A percentile compares a stretch with the other conserved stretches of the same genome.
These are phyloP conservation scores for Pseudogymnoascus destructans DNA, from an alignment of 2,329 filamentous ascomycete genomes.

Conservation along the genomic window DNA sequence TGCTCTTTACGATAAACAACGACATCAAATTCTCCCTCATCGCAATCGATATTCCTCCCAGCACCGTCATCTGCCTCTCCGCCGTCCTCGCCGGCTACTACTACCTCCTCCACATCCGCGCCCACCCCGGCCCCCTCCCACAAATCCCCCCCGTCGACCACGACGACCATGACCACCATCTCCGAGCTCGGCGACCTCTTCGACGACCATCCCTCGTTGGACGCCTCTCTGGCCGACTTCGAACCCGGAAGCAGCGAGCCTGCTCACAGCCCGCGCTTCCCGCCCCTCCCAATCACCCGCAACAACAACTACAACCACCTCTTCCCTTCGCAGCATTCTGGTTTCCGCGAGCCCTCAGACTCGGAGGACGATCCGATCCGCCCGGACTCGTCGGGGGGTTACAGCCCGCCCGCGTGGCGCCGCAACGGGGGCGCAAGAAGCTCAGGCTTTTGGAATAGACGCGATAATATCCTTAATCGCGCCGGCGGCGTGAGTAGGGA, in stretches of 20 bases:
- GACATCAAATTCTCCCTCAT: conserved; percentile 24
- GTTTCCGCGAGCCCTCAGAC: conserved; percentile 40
- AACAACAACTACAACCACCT: conserved; percentile 15
- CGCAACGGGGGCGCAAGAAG: conserved; percentile 30
- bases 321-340: conserved; percentile 46
- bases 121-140: conserved; percentile 15
- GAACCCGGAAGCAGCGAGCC: conserved; percentile 35
- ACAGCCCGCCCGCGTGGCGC: conserved; percentile 54
- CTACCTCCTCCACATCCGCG: conserved; percentile 23
- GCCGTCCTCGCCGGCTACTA: conserved; percentile 22
- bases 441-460: conserved; percentile 36
- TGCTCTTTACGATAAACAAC: conserved; percentile 20
- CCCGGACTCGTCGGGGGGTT: conserved; percentile 37
- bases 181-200: conserved; percentile 36
- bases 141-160: neutral
- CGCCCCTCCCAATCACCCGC: neutral
- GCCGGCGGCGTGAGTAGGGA: conserved; percentile 39
- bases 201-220: conserved; percentile 45
- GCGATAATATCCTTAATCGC: conserved; percentile 36
- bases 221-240: conserved; percentile 49
- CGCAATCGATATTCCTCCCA: conserved; percentile 23
- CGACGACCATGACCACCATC: conserved; percentile 26
- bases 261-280: conserved; percentile 13
- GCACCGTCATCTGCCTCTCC: conserved; percentile 20
- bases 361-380: conserved; percentile 25